Evolutionary conservation across 1,139 yeast species (phyloP), one percentile per base, ranked within the genome.

Genomic region (Casaregolazyma suthepensis): DNA sequence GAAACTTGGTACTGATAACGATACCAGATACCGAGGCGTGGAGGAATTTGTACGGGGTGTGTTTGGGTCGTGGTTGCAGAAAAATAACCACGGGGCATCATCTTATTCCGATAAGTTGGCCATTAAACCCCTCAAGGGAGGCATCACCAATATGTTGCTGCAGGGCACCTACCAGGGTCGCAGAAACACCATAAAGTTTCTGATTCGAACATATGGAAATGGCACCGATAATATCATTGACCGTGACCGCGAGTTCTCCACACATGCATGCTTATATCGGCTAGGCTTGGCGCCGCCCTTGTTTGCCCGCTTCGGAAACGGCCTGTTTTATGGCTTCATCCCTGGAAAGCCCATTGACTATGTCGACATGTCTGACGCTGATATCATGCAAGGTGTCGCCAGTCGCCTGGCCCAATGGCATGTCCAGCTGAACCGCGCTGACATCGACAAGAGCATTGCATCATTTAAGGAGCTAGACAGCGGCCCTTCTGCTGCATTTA

Each of bases 371-470:
- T 71, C 78, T 49, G 65, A 75, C 52, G 72, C 73, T 2, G 62
- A 66, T 19, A 63, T 85, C 31, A 83, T 75, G 67, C 82, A 80
- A 0, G 74, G 80, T 31, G 81, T 87, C 43, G 86, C 93, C 0
- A 80, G 79, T 53, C 80, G 81, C 56, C 73, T 87, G 54, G 93
- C 90, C 1, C 80, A 82, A 58, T 84, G 91, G 89, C 95, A 87
- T 66, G 68, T 72, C 7, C 67, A 69, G 43, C 73, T 69, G 5
- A 61, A 76, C 56, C 70, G 75, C 20, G 69, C 71, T 46, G 71
- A 71, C 15, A 80, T 84, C 42, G 80, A 81, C 53, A 72, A 71
- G 42, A 81, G 83, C 3, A 51, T 47, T 43, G 49, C 23, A n/a
- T 54, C 50, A 19, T 22, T 46, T 22, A 46, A 35, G 46, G 19